These are phyloP conservation scores for Irpex rosettiformis DNA, from an alignment of 1,284 basidiomycete species.

Conservation along the genomic window DNA sequence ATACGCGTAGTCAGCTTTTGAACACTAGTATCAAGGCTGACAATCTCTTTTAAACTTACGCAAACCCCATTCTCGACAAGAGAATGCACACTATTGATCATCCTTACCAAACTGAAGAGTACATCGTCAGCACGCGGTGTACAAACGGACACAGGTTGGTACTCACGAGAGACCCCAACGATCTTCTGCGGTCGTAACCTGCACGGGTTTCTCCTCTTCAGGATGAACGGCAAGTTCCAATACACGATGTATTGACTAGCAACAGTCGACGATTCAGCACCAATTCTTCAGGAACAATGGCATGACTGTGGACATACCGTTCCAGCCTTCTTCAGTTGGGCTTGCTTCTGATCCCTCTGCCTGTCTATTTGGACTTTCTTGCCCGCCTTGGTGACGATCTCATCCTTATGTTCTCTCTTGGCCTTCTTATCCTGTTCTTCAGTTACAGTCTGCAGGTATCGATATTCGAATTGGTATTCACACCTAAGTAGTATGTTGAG, in stretches of 20 bases:
- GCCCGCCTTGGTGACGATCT: slow-evolving; percentile 61
- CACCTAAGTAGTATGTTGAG: slow-evolving; percentile 65
- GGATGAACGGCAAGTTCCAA: slow-evolving; percentile 75
- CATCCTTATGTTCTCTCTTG: slow-evolving; percentile 51
- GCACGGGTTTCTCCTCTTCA: slow-evolving; percentile 47
- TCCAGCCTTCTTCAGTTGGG: slow-evolving; percentile 48
- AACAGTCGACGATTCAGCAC: not conserved
- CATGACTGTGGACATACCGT: slow-evolving; percentile 48
- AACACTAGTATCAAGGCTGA: too few species aligned
- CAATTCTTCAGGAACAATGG: not conserved
- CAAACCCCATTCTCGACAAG: slow-evolving; percentile 46
- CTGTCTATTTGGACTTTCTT: slow-evolving; percentile 65
- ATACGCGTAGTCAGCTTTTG: too few species aligned
- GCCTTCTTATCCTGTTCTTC: slow-evolving; percentile 39
- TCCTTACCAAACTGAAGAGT: slow-evolving; percentile 51
- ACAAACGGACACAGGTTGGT: not conserved
- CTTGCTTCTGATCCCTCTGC: slow-evolving; percentile 51
- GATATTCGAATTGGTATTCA: slow-evolving; percentile 77
- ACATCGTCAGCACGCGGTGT: not conserved
- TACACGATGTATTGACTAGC: slow-evolving; percentile 76
- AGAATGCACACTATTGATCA: slow-evolving; percentile 53
- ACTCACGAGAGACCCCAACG: slow-evolving; percentile 65
- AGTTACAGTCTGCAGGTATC: slow-evolving; percentile 56
- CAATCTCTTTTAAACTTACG: too few species aligned
- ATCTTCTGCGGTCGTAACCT: slow-evolving; percentile 55